Evolutionary conservation across 2,329 filamentous ascomycete genomes (phyloP), one percentile per base, ranked within the genome.

Genomic region (Colletotrichum paranaense): DNA sequence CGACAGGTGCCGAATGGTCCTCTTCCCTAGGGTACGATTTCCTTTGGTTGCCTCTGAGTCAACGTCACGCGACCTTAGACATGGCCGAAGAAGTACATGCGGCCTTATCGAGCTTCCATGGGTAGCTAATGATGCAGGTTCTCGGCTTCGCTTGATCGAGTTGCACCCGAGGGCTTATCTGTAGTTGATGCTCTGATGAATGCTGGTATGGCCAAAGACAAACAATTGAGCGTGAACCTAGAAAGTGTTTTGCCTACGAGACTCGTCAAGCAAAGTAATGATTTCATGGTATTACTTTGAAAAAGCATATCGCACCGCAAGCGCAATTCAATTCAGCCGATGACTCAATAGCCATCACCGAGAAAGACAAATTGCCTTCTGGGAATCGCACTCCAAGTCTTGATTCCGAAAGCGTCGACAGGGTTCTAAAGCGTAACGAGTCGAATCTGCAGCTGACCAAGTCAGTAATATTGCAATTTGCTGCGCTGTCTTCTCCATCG

Each of bases 401-500:
- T 24, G 42, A 22, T 71, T 74, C 57, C 24, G 62, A 59, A 16
- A 22, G n/a, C 11, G 42, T 60, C 68, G 62, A 60, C 28, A 46
- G 8, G 42, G 63, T 67, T 67, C 68, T 59, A 24, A 32, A 26
- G 55, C 60, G 38, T n/a, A 26, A 64, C 5, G 32, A 49, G 28
- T 59, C 8, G 59, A 53, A n/a, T 32, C 24, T 63, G 69, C 46
- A 59, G 14, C 62, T 56, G 38, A 22, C 22, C 22, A 59, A 58
- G 53, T 57, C 42, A 49, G 62, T 35, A n/a, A 66, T 38, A 42
- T 62, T 63, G 70, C 65, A 62, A 14, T 16, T 32, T 46, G 53
- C 30, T 73, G 65, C 42, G 70, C 56, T 68, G 62, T 70, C 70
- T 49, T 24, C 68, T 38, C 65, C 59, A 60, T 52, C 55, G 63